Evolutionary conservation across 306 rosid genomes (phyloP).

Genomic region (Parietaria judaica): DNA sequence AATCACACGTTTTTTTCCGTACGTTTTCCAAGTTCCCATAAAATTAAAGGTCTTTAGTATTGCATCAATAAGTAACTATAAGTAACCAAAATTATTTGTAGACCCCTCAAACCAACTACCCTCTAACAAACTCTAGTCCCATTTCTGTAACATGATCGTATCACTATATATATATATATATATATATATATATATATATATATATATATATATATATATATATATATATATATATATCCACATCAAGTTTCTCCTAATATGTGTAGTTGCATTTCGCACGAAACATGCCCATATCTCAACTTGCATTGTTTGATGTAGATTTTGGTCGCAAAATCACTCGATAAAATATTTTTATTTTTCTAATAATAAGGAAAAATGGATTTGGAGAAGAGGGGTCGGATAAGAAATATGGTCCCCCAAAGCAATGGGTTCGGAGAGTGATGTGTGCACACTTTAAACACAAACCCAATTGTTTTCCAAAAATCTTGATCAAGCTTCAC

Average conservation of each 20-base stretch:
- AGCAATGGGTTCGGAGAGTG: slow-evolving; percentile 28
- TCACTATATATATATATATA: not conserved
- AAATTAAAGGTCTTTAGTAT: too few species aligned
- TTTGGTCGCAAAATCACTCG: too few species aligned
- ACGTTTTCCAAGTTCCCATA: too few species aligned
- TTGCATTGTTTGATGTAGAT: too few species aligned
- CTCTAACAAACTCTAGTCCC: slow-evolving; percentile 10
- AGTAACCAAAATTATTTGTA: slow-evolving; percentile 21
- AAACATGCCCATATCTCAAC: not conserved
- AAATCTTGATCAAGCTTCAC: slow-evolving; percentile 15
- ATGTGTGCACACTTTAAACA: slow-evolving; percentile 20
- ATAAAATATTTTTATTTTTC: too few species aligned
- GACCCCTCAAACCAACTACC: slow-evolving; percentile 26
- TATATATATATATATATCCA: not conserved
- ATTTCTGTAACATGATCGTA: slow-evolving; percentile 16
- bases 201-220: too few species aligned
- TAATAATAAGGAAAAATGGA: too few species aligned
- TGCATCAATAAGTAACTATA: too few species aligned
- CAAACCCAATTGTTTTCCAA: not conserved
- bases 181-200: too few species aligned
- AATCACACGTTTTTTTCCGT: too few species aligned
- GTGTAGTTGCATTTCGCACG: not conserved
- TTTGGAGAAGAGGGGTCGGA: not conserved
- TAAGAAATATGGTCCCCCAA: slow-evolving; percentile 32
- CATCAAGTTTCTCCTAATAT: slow-evolving; percentile 1